Percentiles rank a stretch among this genome's conserved stretches.
Conservation (phyloP, 1,284 basidiomycete species). For the Fomitopsis schrenkii region DNA sequence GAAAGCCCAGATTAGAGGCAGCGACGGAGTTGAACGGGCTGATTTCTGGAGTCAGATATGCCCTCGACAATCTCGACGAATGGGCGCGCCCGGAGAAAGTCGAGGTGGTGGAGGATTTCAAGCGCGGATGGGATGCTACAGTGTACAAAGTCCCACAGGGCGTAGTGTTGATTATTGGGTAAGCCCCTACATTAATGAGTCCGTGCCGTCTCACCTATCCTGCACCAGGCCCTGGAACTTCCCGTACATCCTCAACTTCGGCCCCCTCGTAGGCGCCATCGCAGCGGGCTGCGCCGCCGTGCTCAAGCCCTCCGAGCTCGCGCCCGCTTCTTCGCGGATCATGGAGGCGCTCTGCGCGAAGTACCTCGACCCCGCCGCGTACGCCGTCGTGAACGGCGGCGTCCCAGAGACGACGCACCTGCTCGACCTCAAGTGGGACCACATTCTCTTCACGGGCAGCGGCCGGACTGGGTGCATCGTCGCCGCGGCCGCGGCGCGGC, state of each 20-base stretch:
- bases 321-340: constrained; percentile 45
- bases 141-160: constrained; percentile 52
- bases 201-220: not conserved
- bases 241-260: constrained; percentile 45
- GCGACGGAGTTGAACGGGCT: constrained; percentile 35
- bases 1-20: constrained; percentile 44
- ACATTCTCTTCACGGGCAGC: constrained; percentile 52
- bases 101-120: constrained; percentile 29
- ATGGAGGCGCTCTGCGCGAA: constrained; percentile 53
- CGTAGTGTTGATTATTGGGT: constrained; percentile 39
- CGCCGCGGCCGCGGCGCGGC: constrained; percentile 57
- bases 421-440: constrained; percentile 58
- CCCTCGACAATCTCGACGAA: constrained; percentile 44
- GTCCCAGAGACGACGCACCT: constrained; percentile 46
- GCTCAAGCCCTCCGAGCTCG: constrained; percentile 61
- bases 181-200: constrained; percentile 10
- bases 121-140: constrained; percentile 37
- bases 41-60: constrained; percentile 41
- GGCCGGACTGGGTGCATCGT: constrained; percentile 55
- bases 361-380: constrained; percentile 55
- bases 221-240: constrained; percentile 49
- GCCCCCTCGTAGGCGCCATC: constrained; percentile 55
- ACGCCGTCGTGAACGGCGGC: constrained; percentile 53
- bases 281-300: constrained; percentile 57
- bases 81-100: constrained; percentile 50